phyloP scores from a whole-genome alignment of 306 rosid genomes.

The Lupinus albus region DNA sequence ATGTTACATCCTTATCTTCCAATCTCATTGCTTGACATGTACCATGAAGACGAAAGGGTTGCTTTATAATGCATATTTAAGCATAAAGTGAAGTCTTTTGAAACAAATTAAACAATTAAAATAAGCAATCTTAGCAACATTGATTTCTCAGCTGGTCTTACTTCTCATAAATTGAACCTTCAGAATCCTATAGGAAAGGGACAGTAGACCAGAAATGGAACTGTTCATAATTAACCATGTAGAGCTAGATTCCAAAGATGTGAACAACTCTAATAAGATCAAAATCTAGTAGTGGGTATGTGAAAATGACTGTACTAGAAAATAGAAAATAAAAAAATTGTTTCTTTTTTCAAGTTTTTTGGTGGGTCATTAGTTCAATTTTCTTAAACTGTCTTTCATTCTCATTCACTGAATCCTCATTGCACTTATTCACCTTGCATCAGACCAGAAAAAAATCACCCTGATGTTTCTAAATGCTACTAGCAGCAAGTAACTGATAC shows the following conservation, averaged over 20 bases:
- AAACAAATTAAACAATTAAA: too few relatives aligned
- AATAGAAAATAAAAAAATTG: background rate
- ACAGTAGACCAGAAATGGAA: constrained; percentile 37
- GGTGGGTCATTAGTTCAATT: constrained; percentile 28
- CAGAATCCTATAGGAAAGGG: constrained; percentile 38
- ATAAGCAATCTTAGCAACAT: too few relatives aligned
- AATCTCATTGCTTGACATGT: constrained; percentile 1
- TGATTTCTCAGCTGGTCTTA: constrained; percentile 26
- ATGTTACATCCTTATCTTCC: constrained; percentile 43
- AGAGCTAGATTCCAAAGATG: constrained; percentile 33
- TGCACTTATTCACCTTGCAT: constrained; percentile 21
- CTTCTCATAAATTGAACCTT: constrained; percentile 23
- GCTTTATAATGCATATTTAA: constrained; percentile 18
- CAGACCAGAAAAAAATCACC: constrained; percentile 11
- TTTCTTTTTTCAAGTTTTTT: constrained; percentile 12
- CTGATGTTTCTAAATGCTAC: background rate
- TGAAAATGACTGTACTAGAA: constrained; percentile 27
- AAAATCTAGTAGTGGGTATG: constrained; percentile 24
- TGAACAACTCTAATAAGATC: constrained; percentile 28
- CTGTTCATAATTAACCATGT: constrained; percentile 21
- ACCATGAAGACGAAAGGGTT: constrained; percentile 29
- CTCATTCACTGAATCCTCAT: constrained; percentile 21
- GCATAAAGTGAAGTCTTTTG: too few relatives aligned
- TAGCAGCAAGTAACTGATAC: constrained; percentile 1
- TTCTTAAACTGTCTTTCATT: constrained; percentile 20